Evolutionary conservation across 257 asterid genomes (phyloP), one percentile per base, ranked within the genome.

Genomic region (Scutellaria minor): DNA sequence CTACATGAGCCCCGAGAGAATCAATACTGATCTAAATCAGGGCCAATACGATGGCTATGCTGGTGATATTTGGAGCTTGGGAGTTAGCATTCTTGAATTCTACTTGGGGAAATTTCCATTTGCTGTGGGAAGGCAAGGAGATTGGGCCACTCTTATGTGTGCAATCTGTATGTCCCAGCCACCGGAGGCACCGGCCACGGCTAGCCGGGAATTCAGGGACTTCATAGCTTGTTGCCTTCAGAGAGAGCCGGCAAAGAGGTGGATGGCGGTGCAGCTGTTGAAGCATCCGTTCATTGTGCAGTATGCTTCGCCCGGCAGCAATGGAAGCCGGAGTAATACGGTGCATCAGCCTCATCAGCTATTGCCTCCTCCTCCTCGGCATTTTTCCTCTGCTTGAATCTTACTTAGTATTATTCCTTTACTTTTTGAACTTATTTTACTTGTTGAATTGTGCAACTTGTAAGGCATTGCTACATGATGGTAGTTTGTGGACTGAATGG

Each of bases 101-200:
- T 92, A 90, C 60, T 67, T 92, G 77, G 98, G 98, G 0, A 83
- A 75, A 35, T 90, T 88, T 57, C 98, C 97, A 0, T 92, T 92
- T 72, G 63, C 85, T 5, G 97, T 84, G 0, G 95, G 90, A 1
- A 79, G 96, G 78, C 92, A 85, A 72, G 97, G 98, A 0, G 98
- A 92, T 76, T 92, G 98, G 98, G 98, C 98, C 1, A 86, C 90
- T 20, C 84, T 92, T 3, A 92, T 92, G 98, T 76, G 82, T 39
- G 98, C 98, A 46, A 92, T 92, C 64, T 92, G 98, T 81, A 78
- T 92, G 97, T 81, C 97, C 0, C 90, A 87, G 69, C 98, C 98
- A 20, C 97, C 98, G 3, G 90, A 90, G 85, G 93, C 96, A 1
- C 96, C 98, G 0, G 52, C 79, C 3, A 42, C 82, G 3, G 96